Conservation (phyloP, 345 rosid genomes). For the Eucalyptus urophylla region DNA sequence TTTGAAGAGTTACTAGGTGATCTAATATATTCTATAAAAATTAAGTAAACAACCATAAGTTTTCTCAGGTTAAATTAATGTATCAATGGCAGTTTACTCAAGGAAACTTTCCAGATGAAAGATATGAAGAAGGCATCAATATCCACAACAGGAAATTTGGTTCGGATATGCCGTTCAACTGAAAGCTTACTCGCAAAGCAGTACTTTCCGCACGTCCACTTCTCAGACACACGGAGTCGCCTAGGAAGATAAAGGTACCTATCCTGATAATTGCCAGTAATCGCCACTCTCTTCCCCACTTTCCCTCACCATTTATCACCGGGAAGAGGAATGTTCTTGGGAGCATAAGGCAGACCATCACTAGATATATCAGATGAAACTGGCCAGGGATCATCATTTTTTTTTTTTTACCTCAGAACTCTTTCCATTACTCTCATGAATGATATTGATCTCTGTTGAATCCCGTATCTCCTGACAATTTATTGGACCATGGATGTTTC, state of each 20-base stretch:
- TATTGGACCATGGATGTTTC: neutral
- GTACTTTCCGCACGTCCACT: slow-evolving; percentile 1
- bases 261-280: slow-evolving; percentile 32
- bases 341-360: neutral
- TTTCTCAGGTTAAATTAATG: neutral
- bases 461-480: neutral
- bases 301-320: slow-evolving; percentile 76
- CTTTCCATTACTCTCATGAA: slow-evolving; percentile 9
- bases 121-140: slow-evolving; percentile 46
- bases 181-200: slow-evolving; percentile 49
- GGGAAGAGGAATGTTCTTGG: slow-evolving; percentile 2
- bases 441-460: neutral
- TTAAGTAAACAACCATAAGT: neutral
- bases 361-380: slow-evolving; percentile 21
- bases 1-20: neutral
- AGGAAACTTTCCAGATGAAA: slow-evolving; percentile 53
- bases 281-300: slow-evolving; percentile 49
- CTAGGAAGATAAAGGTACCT: slow-evolving; percentile 62
- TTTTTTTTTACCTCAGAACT: neutral
- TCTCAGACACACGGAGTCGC: slow-evolving; percentile 6
- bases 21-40: too few relatives aligned
- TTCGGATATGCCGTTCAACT: slow-evolving; percentile 16
- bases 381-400: slow-evolving; percentile 6
- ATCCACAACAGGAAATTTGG: slow-evolving; percentile 28
- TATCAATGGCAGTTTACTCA: slow-evolving; percentile 1